Base-by-base conservation (phyloP, 331 rosid species). In the Prunus yedoensis region DNA sequence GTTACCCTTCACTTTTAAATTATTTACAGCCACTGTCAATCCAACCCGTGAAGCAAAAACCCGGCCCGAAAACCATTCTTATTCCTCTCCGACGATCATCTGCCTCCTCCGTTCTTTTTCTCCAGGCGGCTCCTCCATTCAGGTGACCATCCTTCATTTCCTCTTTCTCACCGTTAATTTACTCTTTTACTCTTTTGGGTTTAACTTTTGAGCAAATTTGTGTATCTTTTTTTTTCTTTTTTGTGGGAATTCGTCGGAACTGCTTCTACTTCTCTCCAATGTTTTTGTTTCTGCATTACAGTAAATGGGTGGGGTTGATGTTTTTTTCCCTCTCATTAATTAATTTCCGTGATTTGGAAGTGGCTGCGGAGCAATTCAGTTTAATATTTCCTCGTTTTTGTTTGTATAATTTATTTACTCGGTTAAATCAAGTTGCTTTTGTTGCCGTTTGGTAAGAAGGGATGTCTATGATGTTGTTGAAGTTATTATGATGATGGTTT, bases 401-500 rank as follows among this genome's bases (percentile, higher is more conserved):
- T 63, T 30, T 32, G 6, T 3, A 38, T 8, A 30, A 63, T 63
- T 63, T 63, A 12, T 32, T 63, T 63, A 17, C 68, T 32, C 8
- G 68, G 68, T 17, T 63, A 18, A 62, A 62, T 15, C 68, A 32
- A 63, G 68, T 63, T 30, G 68, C 68, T 63, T 63, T 3, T 63
- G 51, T 12, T 47, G 16, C 4, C 3, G 16, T 47, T 35, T 35
- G 41, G 41, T 35, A 35, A 11, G 51, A 47, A 47, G 51, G 51
- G 9, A 15, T 5, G 66, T 60, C 10, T 17, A 35, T 60, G 17
- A 60, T 25, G 17, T 60, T 8, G 10, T 3, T 45, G 47, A 63
- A 63, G 16, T 32, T 32, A 20, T 30, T 32, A 11, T 63, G 25
- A 32, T 16, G 51, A 47, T 47, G 21, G 9, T 30, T 1, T 6